phyloP scores from a whole-genome alignment of 441 rosid genomes.

The Viola pubescens region DNA sequence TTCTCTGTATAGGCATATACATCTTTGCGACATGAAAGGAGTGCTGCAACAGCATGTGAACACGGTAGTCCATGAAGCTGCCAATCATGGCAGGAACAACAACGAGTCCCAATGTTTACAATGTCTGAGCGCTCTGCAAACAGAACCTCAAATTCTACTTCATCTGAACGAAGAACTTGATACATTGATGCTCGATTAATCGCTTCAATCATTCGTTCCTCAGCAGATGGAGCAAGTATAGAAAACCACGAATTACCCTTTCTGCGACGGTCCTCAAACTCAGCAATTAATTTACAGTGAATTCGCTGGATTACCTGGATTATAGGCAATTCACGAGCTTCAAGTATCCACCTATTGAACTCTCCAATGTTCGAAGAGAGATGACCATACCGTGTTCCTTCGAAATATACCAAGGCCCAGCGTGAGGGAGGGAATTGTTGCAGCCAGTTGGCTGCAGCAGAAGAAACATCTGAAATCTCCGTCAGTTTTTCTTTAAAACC shows the following conservation, averaged over 20 bases:
- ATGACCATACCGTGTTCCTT: constrained; percentile 40
- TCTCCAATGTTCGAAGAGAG: constrained; percentile 48
- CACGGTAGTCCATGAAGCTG: constrained; percentile 55
- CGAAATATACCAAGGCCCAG: constrained; percentile 43
- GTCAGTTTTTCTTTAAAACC: constrained; percentile 43
- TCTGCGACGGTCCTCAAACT: constrained; percentile 38
- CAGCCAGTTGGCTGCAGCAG: constrained; percentile 49
- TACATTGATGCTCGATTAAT: constrained; percentile 29
- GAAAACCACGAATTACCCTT: constrained; percentile 40
- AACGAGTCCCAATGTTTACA: constrained; percentile 40
- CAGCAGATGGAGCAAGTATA: constrained; percentile 42
- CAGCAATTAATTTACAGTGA: constrained; percentile 33
- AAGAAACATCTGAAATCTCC: constrained; percentile 39
- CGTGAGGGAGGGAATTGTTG: constrained; percentile 36
- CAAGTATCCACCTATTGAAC: constrained; percentile 42
- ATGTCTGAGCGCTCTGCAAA: constrained; percentile 41
- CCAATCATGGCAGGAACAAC: constrained; percentile 54
- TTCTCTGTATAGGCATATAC: constrained; percentile 36
- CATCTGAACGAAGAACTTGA: constrained; percentile 52
- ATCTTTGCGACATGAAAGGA: constrained; percentile 38
- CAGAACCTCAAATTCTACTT: constrained; percentile 55
- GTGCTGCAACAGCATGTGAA: constrained; percentile 55
- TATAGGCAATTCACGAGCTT: constrained; percentile 45
- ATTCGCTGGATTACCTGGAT: constrained; percentile 51
- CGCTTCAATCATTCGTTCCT: constrained; percentile 37